Percentiles rank a stretch among this genome's conserved stretches.
These are phyloP conservation scores for Sporothrix mexicana DNA, from an alignment of 2,329 filamentous ascomycete species.

Conservation along the genomic window DNA sequence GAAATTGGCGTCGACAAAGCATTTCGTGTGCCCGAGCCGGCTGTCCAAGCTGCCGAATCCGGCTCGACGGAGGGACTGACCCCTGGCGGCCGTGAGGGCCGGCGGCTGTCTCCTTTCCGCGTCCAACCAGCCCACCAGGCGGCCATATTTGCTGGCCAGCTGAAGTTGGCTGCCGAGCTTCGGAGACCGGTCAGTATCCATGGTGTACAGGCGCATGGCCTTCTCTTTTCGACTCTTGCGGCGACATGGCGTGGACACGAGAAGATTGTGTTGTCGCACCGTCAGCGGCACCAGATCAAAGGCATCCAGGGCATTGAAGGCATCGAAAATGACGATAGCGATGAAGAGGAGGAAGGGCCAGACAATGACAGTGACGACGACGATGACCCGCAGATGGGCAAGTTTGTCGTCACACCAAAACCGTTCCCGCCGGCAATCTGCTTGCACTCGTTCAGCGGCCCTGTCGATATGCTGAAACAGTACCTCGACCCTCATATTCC, in stretches of 20 bases:
- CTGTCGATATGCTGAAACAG: constrained; percentile 74
- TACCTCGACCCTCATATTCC: constrained; percentile 78
- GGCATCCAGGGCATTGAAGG: constrained; percentile 45
- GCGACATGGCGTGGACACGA: constrained; percentile 75
- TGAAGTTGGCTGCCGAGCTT: constrained; percentile 73
- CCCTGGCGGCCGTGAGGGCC: constrained; percentile 72
- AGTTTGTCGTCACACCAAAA: constrained; percentile 43
- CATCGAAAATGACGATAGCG: constrained; percentile 43
- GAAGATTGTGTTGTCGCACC: constrained; percentile 63
- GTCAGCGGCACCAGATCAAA: constrained; percentile 60
- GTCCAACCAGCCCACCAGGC: constrained; percentile 74
- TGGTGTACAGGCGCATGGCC: constrained; percentile 77
- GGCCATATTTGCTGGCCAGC: constrained; percentile 67
- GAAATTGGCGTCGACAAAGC: constrained; percentile 80
- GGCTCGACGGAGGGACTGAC: constrained; percentile 58
- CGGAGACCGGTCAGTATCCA: constrained; percentile 70
- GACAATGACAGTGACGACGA: constrained; percentile 41
- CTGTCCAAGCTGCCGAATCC: constrained; percentile 37
- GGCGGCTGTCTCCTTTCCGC: constrained; percentile 69
- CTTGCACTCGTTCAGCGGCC: constrained; percentile 89
- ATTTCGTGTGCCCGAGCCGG: constrained; percentile 72
- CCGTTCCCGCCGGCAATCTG: constrained; percentile 86
- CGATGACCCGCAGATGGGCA: not conserved
- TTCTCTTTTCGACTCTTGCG: constrained; percentile 68
- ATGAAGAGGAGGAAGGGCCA: constrained; percentile 46